These are phyloP conservation scores for Euryodendron excelsum DNA, from an alignment of 148 eudicot species.

Conservation along the genomic window DNA sequence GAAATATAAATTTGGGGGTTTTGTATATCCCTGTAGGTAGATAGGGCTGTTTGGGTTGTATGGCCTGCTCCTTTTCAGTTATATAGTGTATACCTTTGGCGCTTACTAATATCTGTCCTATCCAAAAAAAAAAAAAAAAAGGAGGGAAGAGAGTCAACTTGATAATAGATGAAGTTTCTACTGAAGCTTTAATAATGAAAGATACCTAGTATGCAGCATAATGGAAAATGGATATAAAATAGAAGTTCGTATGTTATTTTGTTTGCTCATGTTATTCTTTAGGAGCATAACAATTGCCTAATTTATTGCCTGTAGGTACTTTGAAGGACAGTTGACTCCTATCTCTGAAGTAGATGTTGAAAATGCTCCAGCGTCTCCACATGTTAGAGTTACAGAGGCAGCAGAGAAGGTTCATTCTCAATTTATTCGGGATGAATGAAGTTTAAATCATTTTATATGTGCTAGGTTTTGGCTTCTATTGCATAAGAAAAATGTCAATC, in stretches of 20 bases:
- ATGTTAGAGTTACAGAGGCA: constrained; percentile 56
- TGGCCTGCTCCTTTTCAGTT: too few relatives aligned
- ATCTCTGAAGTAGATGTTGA: constrained; percentile 68
- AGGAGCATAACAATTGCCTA: not conserved
- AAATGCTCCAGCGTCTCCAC: constrained; percentile 37
- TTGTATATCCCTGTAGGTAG: too few relatives aligned
- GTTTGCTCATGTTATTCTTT: not conserved
- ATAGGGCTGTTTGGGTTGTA: too few relatives aligned
- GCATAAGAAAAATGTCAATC: not conserved
- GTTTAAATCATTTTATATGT: not conserved
- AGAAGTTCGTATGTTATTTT: not conserved
- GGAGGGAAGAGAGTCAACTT: not conserved
- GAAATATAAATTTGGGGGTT: too few relatives aligned
- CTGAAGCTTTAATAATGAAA: too few relatives aligned
- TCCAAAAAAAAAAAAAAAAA: too few relatives aligned
- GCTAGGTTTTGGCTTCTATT: not conserved
- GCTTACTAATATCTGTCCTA: too few relatives aligned
- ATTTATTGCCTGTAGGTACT: constrained; percentile 54
- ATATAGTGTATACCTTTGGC: too few relatives aligned
- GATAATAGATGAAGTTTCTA: not conserved
- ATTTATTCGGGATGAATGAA: not conserved
- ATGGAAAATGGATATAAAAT: not conserved
- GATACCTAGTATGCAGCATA: too few relatives aligned
- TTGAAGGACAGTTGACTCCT: constrained; percentile 75
- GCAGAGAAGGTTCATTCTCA: constrained; percentile 56